Evolutionary conservation across 805 yeast genomes (phyloP).

Genomic region (Wickerhamiella azyma): DNA sequence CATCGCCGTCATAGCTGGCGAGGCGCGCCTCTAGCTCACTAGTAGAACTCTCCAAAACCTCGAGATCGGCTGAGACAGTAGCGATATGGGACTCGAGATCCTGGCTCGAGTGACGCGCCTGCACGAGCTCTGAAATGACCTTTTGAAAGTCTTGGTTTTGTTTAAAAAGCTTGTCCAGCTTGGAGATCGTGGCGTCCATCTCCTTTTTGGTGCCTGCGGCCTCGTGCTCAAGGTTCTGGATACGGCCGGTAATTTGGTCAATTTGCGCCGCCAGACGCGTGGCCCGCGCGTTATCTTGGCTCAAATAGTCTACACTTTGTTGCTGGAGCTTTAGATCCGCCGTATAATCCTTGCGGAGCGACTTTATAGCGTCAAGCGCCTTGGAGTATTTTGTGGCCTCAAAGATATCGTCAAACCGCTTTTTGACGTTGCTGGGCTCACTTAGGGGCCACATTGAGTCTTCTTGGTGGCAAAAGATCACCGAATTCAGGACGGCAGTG

Average conservation of each 20-base stretch:
- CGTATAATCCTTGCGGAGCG: conserved; percentile 61
- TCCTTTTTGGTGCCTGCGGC: conserved; percentile 36
- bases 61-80: conserved; percentile 37
- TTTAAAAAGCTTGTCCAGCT: conserved; percentile 51
- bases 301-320: conserved; percentile 65
- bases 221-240: conserved; percentile 35
- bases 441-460: conserved; percentile 88
- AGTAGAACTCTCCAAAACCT: conserved; percentile 25
- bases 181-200: conserved; percentile 39
- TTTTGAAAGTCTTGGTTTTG: conserved; percentile 73
- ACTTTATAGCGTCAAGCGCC: conserved; percentile 68
- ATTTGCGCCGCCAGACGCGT: conserved; percentile 39
- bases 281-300: conserved; percentile 62
- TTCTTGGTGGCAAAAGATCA: conserved; percentile 94
- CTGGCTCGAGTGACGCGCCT: conserved; percentile 34
- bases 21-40: conserved; percentile 28
- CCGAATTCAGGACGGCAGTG: conserved; percentile 75
- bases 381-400: conserved; percentile 90
- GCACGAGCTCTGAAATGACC: conserved; percentile 49
- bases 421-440: conserved; percentile 79
- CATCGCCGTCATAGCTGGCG: background rate
- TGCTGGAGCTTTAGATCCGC: conserved; percentile 62
- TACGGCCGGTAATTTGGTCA: conserved; percentile 30
- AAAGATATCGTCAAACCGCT: conserved; percentile 89
- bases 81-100: conserved; percentile 38